Evolutionary conservation across 352 stramenopile species (phyloP).

Genomic region (Globisporangium barbulae): DNA sequence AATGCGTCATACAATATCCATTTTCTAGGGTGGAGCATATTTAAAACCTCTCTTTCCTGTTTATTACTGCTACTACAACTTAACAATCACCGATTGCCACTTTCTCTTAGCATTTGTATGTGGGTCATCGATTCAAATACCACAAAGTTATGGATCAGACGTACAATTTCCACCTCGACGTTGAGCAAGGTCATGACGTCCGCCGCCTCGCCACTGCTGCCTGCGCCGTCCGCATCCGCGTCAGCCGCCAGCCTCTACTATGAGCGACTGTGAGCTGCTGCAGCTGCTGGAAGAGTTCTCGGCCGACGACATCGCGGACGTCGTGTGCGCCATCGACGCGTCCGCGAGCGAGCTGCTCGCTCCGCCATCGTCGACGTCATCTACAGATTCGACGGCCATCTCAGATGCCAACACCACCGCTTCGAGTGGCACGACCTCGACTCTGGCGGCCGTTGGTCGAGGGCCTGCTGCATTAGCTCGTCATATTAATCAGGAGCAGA

Average conservation of each 20-base stretch:
- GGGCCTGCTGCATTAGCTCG: not conserved
- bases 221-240: not conserved
- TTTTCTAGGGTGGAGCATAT: too few relatives aligned
- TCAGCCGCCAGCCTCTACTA: not conserved
- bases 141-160: too few relatives aligned
- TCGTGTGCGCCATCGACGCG: not conserved
- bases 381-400: not conserved
- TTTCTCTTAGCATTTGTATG: too few relatives aligned
- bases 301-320: not conserved
- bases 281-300: conserved; percentile 11
- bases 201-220: not conserved
- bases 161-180: too few relatives aligned
- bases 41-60: too few relatives aligned
- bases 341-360: not conserved
- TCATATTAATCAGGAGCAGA: not conserved
- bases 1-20: too few relatives aligned
- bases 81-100: too few relatives aligned
- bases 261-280: conserved; percentile 3
- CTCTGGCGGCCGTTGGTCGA: not conserved
- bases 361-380: not conserved
- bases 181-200: not conserved
- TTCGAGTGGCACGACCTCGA: not conserved
- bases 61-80: too few relatives aligned
- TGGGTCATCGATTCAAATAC: too few relatives aligned
- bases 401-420: not conserved